Base-by-base conservation (phyloP, 768 basidiomycete species). In the Agaricus bisporus region DNA sequence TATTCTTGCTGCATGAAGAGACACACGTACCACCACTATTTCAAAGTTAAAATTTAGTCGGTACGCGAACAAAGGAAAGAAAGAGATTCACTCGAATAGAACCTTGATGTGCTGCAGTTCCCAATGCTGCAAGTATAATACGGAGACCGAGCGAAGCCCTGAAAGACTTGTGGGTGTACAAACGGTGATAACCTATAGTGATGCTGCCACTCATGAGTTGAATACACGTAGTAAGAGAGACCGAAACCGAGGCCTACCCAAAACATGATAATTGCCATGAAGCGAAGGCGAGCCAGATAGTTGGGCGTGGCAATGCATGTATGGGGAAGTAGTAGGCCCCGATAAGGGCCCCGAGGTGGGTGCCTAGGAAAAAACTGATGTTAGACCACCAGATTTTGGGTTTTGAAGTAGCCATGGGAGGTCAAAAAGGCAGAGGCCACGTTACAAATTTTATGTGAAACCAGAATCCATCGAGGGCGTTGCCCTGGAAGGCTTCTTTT, bases 111-210 rank as follows among this genome's bases (percentile, higher is more conserved):
- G 82, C 88, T 45, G 83, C 78, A 3, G 83, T 80, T 0, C 89
- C 88, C 63, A 90, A 68, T 26, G 78, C 67, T 17, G 87, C 85
- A 29, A 91, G 68, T 18, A 77, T 66, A 5, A 83, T 59, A 10
- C 87, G 75, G 38, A 87, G 78, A 9, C 71, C 72, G 15, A 77
- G 52, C 1, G 69, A 69, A 4, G 87, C 87, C 17, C 75, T 75
- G 65, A 87, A 89, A 1, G 86, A 75, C 4, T 79, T 77, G 61
- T 90, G 88, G 5, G 87, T 87, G 67, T 85, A 89, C n/a, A 91
- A 67, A 36, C 88, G 76, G 63, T 90, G 88, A 63, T 90, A 90
- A 1, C 88, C 88, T 59, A 86, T 73, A 2, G 83, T 89, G 45
- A 90, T 81, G 1, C 86, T 87, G 54, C 9, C 25, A 15, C 28